Evolutionary conservation across 2,329 filamentous ascomycete species (phyloP), one percentile per base, ranked within the genome.

Genomic region (Colletotrichum tanaceti): DNA sequence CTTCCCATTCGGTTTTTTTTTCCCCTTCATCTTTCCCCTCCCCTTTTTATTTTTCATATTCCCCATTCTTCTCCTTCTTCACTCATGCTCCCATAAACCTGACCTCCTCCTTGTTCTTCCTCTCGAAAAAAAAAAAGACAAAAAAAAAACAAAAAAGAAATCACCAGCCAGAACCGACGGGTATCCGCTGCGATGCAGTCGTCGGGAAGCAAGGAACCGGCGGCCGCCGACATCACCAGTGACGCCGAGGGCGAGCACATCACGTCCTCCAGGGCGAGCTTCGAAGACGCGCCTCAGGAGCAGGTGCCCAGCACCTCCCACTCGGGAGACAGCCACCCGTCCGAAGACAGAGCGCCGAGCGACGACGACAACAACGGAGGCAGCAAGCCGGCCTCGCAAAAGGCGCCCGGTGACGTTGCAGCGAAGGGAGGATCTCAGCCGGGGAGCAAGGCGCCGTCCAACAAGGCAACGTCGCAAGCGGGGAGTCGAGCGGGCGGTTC

Each of bases 221-320:
- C 43, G 4, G 59, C 49, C 14, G 61, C 54, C 38, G 66, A 66
- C 22, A 59, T 50, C 35, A 46, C 49, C 20, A 65, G 57, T 38
- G 66, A 69, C 44, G 20, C 39, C 16, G 66, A 54, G 9, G 58
- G 58, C 11, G 61, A 59, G 63, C 63, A 66, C 1, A 54, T 67
- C 13, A 58, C 64, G n/a, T 67, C 64, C 18, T 67, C 64, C 11
- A 67, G n/a, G 66, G 50, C 9, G n/a, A 69, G 66, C 41, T 69
- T 61, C 57, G 66, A 69, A 41, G 66, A 69, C 22, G 66, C 66
- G 2, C 66, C 66, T 10, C 66, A 65, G n/a, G 65, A 68, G 20
- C 64, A 62, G 49, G 38, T 46, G 4, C 58, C 52, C 7, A 58
- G 39, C 46, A 55, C 20, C 38, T 55, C 61, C 11, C 11, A 22